Evolutionary conservation across 2,329 filamentous ascomycete species (phyloP).

Genomic region (Verticillium klebahnii): DNA sequence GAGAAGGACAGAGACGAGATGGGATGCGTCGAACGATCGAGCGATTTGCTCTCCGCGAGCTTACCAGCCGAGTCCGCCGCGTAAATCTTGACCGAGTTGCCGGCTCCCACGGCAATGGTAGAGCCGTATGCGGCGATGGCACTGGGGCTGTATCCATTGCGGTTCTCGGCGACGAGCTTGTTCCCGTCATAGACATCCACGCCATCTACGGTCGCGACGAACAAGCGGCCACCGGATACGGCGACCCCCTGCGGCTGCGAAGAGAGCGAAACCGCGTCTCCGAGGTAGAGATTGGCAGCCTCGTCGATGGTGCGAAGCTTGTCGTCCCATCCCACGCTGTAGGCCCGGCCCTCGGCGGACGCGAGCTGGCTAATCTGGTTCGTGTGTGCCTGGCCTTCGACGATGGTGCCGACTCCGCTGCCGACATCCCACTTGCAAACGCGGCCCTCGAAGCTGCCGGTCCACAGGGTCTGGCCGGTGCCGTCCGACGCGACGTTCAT

Average conservation of each 20-base stretch:
- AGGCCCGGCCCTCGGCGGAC: constrained; percentile 58
- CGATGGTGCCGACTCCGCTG: constrained; percentile 61
- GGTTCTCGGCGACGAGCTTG: constrained; percentile 52
- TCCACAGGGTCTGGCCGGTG: constrained; percentile 67
- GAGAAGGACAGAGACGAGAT: constrained; percentile 85
- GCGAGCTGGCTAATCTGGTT: constrained; percentile 81
- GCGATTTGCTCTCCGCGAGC: constrained; percentile 48
- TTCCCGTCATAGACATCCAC: constrained; percentile 55
- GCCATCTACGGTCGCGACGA: constrained; percentile 52
- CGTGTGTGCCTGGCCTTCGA: constrained; percentile 78
- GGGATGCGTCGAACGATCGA: constrained; percentile 64
- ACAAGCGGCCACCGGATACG: constrained; percentile 44
- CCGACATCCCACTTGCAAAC: constrained; percentile 79
- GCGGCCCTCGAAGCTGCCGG: constrained; percentile 88
- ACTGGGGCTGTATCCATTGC: constrained; percentile 62
- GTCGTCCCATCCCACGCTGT: constrained; percentile 93
- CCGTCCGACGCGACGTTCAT: constrained; percentile 53
- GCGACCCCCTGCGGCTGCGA: constrained; percentile 77
- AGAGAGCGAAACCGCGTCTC: constrained; percentile 60
- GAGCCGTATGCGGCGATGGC: constrained; percentile 65
- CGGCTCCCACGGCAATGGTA: constrained; percentile 69
- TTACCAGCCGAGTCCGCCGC: constrained; percentile 51
- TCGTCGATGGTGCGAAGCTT: constrained; percentile 76
- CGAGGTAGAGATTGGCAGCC: constrained; percentile 69
- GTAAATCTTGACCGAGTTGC: constrained; percentile 75